Evolutionary conservation across 345 rosid genomes (phyloP), one percentile per base, ranked within the genome.

Genomic region (Schrenkiella parvula): DNA sequence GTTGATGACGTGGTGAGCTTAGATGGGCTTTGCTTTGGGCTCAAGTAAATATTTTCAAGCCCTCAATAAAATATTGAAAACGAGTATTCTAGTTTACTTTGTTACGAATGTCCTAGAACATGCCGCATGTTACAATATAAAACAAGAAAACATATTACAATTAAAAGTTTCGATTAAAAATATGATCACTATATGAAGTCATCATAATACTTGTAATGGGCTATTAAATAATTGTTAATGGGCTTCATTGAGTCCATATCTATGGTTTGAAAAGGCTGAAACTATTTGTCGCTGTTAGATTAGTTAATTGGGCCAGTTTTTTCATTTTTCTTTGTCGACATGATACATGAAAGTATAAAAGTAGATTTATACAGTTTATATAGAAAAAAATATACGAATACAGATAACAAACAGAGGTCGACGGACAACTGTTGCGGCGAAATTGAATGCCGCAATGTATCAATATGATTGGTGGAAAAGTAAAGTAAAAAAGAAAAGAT

Each of bases 381-480:
- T 38, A 23, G 44, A 41, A 41, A 28, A 38, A 43, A 6, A 51
- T 58, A 39, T 58, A 38, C 32, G 19, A 22, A 38, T 41, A 71
- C 6, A 72, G 54, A 71, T 18, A 51, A 51, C 21, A 60, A 22
- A 29, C 15, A 62, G 22, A 22, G 44, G 46, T 53, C 63, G 63
- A 72, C 29, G 48, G 66, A 73, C 72, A 73, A 73, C 71, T 73
- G 78, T 73, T 73, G 66, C 66, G 72, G 77, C 71, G 42, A 55
- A 55, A 73, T 60, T 54, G 71, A 73, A 73, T 46, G 66, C 59
- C 57, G 77, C 50, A 73, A 19, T 66, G 78, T 48, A 73, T 19
- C 38, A 51, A 15, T 74, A 57, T 74, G 73, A 74, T 68, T 75
- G 74, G 74, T 54, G 11, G 10, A 60, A 43, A 68, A 50, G 13